phyloP scores from a whole-genome alignment of 345 rosid species.

The Citropsis articulata region DNA sequence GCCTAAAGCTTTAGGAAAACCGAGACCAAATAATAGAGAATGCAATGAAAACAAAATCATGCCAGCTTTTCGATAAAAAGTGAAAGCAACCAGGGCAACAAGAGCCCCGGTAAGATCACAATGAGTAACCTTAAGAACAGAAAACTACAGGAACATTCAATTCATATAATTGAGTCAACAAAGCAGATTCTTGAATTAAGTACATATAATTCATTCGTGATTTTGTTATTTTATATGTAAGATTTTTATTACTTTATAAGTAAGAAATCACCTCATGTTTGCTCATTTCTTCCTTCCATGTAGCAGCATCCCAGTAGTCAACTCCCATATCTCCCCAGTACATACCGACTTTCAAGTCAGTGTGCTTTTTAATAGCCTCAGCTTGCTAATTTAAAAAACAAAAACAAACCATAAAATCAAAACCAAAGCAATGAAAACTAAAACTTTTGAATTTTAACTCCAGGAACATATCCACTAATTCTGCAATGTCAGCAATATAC shows the following conservation, averaged over 20 bases:
- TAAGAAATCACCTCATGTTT: constrained; percentile 59
- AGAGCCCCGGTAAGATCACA: neutral
- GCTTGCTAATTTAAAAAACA: constrained; percentile 62
- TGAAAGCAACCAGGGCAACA: neutral
- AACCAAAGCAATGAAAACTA: neutral
- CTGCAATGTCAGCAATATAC: neutral
- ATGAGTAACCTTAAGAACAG: neutral
- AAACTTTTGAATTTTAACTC: neutral
- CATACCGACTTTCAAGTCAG: constrained; percentile 66
- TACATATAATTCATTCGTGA: neutral
- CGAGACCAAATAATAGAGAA: neutral
- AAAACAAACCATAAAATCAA: neutral
- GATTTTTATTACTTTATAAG: neutral
- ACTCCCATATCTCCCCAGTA: constrained; percentile 90
- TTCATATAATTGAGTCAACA: neutral
- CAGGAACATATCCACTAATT: neutral
- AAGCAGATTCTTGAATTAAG: neutral
- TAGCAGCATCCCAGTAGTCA: constrained; percentile 60
- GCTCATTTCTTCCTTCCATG: constrained; percentile 53
- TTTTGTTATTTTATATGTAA: neutral
- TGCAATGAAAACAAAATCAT: neutral
- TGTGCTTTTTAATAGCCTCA: constrained; percentile 54
- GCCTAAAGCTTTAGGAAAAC: neutral
- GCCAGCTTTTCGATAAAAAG: neutral
- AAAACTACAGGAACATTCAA: neutral